A percentile compares a stretch with the other conserved stretches of the same genome.
phyloP scores from a whole-genome alignment of 176 grass and related monocot species.

The Neostapfia colusana region DNA sequence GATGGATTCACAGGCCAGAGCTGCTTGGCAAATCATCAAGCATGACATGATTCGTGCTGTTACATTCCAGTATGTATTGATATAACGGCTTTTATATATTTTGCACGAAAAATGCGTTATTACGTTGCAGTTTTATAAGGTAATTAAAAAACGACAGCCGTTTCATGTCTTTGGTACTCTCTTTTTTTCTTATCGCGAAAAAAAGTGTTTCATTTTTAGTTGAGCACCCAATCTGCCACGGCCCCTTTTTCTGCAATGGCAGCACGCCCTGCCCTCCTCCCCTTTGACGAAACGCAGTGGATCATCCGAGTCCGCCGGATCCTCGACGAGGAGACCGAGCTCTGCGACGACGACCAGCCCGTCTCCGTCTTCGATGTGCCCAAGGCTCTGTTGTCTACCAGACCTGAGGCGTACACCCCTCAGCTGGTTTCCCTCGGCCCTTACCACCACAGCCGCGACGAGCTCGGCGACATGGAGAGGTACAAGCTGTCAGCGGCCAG shows the following conservation, averaged over 20 bases:
- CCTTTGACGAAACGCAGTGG: constrained; percentile 69
- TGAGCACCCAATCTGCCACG: background rate
- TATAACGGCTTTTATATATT: too few species aligned
- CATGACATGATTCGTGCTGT: too few species aligned
- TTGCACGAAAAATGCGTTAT: background rate
- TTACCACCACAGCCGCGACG: constrained; percentile 72
- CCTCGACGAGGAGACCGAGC: constrained; percentile 59
- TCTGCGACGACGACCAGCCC: constrained; percentile 37
- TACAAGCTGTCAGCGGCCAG: constrained; percentile 68
- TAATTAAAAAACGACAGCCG: background rate
- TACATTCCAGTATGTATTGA: background rate
- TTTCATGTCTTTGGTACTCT: background rate
- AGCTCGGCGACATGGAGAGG: constrained; percentile 74
- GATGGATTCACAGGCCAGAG: too few species aligned
- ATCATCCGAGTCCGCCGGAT: constrained; percentile 46
- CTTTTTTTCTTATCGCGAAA: background rate
- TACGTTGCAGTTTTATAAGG: background rate
- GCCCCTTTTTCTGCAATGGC: constrained; percentile 8
- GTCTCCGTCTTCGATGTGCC: constrained; percentile 70
- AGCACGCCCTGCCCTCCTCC: constrained; percentile 13
- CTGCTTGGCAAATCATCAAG: too few species aligned
- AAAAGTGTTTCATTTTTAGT: background rate
- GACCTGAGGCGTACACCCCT: constrained; percentile 71
- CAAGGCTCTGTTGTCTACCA: constrained; percentile 47
- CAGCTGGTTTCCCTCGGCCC: constrained; percentile 65